Percentiles rank a stretch among this genome's conserved stretches.
Conservation (phyloP, 2,329 filamentous ascomycete species). For the Truncatella angustata region DNA sequence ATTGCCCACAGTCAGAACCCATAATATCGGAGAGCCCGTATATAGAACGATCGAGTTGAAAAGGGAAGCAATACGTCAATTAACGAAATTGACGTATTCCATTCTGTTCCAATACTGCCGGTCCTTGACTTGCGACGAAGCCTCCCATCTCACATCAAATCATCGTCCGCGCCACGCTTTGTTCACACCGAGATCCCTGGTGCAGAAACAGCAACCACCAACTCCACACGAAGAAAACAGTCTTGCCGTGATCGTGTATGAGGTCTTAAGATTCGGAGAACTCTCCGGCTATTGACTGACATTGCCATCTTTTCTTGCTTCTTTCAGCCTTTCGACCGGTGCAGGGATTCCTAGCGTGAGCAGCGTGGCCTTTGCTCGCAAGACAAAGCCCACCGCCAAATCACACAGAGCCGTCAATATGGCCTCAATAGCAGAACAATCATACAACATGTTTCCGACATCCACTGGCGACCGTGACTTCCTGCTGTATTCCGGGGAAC, state of each 20-base stretch:
- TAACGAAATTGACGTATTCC: no score
- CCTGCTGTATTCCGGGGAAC: conserved; percentile 30
- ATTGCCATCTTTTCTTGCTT: not conserved
- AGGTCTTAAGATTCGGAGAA: no score
- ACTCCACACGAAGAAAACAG: no score
- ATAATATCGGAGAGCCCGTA: conserved; percentile 3
- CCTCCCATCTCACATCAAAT: no score
- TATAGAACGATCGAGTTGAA: conserved; percentile 11
- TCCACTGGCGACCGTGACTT: conserved; percentile 28
- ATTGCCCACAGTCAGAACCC: not conserved
- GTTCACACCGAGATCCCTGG: no score
- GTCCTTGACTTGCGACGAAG: conserved; percentile 1
- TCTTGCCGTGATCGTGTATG: no score
- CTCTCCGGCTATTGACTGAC: not conserved
- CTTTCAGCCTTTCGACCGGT: not conserved
- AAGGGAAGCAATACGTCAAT: conserved; percentile 6
- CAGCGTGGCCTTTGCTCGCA: conserved; percentile 8
- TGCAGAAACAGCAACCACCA: no score
- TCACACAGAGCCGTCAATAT: conserved; percentile 10
- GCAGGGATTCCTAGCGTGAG: not conserved
- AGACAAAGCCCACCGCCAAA: conserved; percentile 12
- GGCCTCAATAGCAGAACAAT: conserved; percentile 25
- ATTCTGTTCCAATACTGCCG: no score
- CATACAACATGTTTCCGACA: conserved; percentile 30
- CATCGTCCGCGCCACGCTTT: no score